Evolutionary conservation across 2,329 filamentous ascomycete genomes (phyloP), one percentile per base, ranked within the genome.

Genomic region (Aspergillus niger): DNA sequence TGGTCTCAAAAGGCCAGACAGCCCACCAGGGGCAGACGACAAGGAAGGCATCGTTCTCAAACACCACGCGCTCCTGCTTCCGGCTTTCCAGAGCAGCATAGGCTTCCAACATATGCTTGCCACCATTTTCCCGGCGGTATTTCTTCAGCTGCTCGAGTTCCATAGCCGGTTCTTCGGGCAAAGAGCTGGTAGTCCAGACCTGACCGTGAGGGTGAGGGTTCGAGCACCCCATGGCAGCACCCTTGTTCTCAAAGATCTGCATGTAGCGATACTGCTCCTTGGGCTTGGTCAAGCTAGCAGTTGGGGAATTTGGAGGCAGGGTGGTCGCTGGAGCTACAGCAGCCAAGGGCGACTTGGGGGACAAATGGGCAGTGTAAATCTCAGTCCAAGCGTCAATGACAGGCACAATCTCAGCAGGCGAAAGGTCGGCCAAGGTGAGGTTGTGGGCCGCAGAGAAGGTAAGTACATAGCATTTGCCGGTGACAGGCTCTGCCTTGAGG

Each of bases 221-320:
- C 1, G 94, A 98, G 81, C 95, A 99, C 55, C 95, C 95, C 95
- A 99, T 99, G 10, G 94, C 92, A 1, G 91, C 88, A 55, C 95
- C 95, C 79, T 99, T 99, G 82, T 99, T 99, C 80, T 99, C 95
- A 65, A 99, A 99, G 65, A 99, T 98, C 75, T 99, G 95, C 93
- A 99, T 97, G 79, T 96, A 98, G 57, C 90, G 87, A 70, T 96
- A 92, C 77, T 96, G 91, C 56, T 90, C 85, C 55, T 83, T 86
- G 4, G 92, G 89, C 28, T 79, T 78, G 7, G 79, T 67, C 17
- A 84, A 73, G 52, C 71, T 72, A 22, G 79, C 74, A 11, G 80
- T 76, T 8, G 80, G 76, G 22, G 79, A 77, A 39, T 80, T 74
- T 8, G 82, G 79, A 6, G 81, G 76, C 39, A 84, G 70, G 6